Evolutionary conservation across 2,329 filamentous ascomycete genomes (phyloP).

Genomic region (Cryphonectria japonica): DNA sequence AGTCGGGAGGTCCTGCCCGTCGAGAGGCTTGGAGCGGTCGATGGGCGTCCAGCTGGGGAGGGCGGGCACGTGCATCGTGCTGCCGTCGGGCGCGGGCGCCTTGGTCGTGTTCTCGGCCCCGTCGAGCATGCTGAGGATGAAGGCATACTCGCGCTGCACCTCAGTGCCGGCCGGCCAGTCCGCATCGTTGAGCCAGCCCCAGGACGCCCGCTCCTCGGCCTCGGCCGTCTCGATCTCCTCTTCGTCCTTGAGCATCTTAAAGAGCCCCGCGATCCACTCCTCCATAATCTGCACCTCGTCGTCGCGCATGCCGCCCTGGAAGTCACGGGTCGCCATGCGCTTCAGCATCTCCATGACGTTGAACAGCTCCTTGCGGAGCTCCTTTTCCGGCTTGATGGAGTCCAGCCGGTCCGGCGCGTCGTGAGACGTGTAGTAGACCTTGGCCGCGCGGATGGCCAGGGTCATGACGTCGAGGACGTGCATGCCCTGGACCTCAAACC

Average conservation of each 20-base stretch:
- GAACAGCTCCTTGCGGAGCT: conserved; percentile 82
- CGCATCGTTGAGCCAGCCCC: conserved; percentile 76
- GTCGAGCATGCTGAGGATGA: conserved; percentile 71
- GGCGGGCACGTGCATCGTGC: conserved; percentile 51
- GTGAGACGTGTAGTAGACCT: conserved; percentile 94
- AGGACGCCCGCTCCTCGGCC: conserved; percentile 68
- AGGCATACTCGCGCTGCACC: conserved; percentile 77
- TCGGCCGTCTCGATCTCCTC: conserved; percentile 77
- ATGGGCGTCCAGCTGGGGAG: conserved; percentile 72
- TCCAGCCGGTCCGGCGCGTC: conserved; percentile 84
- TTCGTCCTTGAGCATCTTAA: conserved; percentile 75
- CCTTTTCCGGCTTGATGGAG: conserved; percentile 83
- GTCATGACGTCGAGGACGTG: conserved; percentile 92
- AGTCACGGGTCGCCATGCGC: conserved; percentile 86
- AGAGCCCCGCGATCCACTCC: conserved; percentile 79
- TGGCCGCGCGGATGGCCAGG: conserved; percentile 91
- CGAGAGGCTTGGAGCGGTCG: conserved; percentile 40
- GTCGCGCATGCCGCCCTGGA: conserved; percentile 77
- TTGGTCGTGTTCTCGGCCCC: conserved; percentile 25
- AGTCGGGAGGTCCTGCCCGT: conserved; percentile 59
- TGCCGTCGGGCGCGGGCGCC: conserved; percentile 35
- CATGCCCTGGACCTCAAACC: conserved; percentile 88
- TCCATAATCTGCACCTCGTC: conserved; percentile 79
- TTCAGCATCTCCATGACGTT: conserved; percentile 89
- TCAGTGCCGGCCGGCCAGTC: conserved; percentile 73